A percentile compares a stretch with the other conserved stretches of the same genome.
These are phyloP conservation scores for Paramecium sexaurelia DNA, from an alignment of 73 alveolate genomes.

Conservation along the genomic window DNA sequence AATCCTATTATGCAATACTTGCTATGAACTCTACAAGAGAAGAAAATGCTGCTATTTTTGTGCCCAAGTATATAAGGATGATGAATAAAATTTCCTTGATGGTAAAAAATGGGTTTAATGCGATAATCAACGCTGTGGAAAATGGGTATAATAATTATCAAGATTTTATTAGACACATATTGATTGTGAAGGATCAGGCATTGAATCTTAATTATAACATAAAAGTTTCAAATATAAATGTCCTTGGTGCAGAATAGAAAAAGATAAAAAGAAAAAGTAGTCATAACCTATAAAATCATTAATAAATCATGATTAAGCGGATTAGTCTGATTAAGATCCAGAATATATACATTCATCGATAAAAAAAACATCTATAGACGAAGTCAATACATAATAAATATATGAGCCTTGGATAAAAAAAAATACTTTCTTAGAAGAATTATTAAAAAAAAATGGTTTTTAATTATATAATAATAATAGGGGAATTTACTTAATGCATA, in stretches of 20 bases:
- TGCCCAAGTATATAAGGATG: constrained; percentile 45
- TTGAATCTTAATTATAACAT: neutral
- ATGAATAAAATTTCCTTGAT: constrained; percentile 38
- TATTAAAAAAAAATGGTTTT: constrained; percentile 38
- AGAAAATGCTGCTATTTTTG: constrained; percentile 44
- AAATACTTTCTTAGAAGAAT: constrained; percentile 52
- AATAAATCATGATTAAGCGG: neutral
- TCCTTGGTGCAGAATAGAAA: constrained; percentile 51
- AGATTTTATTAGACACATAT: constrained; percentile 25
- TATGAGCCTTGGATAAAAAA: constrained; percentile 20
- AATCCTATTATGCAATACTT: neutral
- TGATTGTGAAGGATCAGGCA: constrained; percentile 30
- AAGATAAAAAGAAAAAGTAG: neutral
- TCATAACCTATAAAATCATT: neutral
- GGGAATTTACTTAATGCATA: constrained; percentile 40
- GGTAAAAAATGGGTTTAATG: constrained; percentile 52
- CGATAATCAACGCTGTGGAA: constrained; percentile 20
- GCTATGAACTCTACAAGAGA: constrained; percentile 31
- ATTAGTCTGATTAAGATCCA: constrained; percentile 27
- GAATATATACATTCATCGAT: neutral
- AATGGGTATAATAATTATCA: constrained; percentile 29
- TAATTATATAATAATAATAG: neutral
- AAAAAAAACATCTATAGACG: neutral
- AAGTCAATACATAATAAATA: neutral
- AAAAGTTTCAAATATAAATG: constrained; percentile 48